Evolutionary conservation across 2,329 filamentous ascomycete species (phyloP).

Genomic region (Talaromyces amestolkiae): DNA sequence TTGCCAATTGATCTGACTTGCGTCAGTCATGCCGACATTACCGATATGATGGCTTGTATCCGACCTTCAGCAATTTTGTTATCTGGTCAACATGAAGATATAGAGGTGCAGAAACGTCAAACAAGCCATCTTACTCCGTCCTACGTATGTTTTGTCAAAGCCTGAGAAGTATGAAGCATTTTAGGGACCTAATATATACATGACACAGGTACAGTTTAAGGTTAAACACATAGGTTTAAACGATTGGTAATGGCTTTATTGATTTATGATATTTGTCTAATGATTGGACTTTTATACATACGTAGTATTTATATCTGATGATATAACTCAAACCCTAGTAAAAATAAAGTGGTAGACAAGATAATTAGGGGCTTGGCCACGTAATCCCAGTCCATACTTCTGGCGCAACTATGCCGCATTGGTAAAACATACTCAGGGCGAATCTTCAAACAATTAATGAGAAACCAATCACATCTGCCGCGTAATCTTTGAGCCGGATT

Average conservation of each 20-base stretch:
- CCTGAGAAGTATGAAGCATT: neutral
- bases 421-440: neutral
- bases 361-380: neutral
- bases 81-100: neutral
- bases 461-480: neutral
- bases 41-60: neutral
- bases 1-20: neutral
- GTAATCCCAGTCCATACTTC: neutral
- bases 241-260: neutral
- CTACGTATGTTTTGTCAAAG: neutral
- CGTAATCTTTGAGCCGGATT: neutral
- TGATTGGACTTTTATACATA: neutral
- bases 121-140: neutral
- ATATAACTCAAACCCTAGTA: neutral
- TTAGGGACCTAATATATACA: neutral
- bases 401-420: neutral
- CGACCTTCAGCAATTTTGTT: neutral
- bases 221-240: neutral
- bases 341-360: neutral
- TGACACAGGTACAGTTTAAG: neutral
- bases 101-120: neutral
- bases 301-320: neutral
- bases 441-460: neutral
- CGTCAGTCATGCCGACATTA: neutral
- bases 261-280: neutral